Evolutionary conservation across 768 basidiomycete species (phyloP).

Genomic region (Tricholoma saponaceum): DNA sequence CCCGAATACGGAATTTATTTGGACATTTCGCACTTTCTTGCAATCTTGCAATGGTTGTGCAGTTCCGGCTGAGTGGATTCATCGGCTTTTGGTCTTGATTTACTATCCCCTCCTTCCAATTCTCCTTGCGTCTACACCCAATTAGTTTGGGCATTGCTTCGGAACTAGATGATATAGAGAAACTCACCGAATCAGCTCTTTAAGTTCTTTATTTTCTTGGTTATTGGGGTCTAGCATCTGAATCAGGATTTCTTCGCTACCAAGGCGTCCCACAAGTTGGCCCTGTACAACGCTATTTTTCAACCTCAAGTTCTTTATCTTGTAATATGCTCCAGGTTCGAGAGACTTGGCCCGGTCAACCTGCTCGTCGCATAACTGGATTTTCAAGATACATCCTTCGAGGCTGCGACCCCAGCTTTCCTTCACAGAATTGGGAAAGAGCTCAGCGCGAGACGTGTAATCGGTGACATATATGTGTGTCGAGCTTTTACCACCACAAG

Average conservation of each 20-base stretch:
- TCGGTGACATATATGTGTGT: conserved; percentile 59
- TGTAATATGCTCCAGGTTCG: conserved; percentile 36
- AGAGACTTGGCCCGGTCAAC: conserved; percentile 33
- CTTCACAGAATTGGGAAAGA: conserved; percentile 26
- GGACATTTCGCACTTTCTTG: conserved; percentile 26
- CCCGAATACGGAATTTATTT: conserved; percentile 38
- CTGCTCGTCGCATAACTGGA: conserved; percentile 49
- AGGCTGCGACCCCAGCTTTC: conserved; percentile 41
- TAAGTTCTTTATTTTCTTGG: conserved; percentile 33
- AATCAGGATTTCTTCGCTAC: conserved; percentile 43
- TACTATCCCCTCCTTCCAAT: conserved; percentile 18
- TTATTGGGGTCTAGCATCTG: conserved; percentile 35
- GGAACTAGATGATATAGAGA: background rate
- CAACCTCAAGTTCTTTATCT: conserved; percentile 50
- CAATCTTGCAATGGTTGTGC: conserved; percentile 34
- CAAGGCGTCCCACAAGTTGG: conserved; percentile 39
- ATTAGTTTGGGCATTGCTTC: background rate
- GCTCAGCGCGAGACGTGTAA: conserved; percentile 49
- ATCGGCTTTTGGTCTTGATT: background rate
- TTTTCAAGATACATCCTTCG: conserved; percentile 46
- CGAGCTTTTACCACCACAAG: conserved; percentile 25
- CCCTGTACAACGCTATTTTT: conserved; percentile 26
- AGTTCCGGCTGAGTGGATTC: background rate
- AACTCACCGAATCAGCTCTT: conserved; percentile 38
- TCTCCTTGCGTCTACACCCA: conserved; percentile 23